phyloP scores from a whole-genome alignment of 768 basidiomycete species.

The Termitomyces titanicus region DNA sequence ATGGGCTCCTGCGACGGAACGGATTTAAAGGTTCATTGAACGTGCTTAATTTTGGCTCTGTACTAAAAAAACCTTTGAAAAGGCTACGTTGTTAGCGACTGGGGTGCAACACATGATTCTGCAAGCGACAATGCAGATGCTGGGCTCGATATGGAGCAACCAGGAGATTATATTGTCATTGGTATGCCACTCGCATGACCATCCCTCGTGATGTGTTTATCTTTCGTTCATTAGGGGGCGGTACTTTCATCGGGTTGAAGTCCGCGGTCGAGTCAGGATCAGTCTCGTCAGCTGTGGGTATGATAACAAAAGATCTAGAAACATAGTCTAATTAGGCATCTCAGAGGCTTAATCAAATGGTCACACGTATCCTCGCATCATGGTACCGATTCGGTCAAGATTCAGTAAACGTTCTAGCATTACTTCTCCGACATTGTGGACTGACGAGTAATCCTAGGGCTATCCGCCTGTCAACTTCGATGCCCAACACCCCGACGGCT shows the following conservation, averaged over 20 bases:
- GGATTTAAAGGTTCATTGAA: constrained; percentile 37
- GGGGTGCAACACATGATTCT: constrained; percentile 50
- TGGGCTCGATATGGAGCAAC: constrained; percentile 50
- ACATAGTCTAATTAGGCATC: not conserved
- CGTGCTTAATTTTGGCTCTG: not conserved
- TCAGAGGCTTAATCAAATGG: constrained; percentile 44
- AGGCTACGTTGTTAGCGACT: constrained; percentile 47
- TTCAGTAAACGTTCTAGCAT: constrained; percentile 22
- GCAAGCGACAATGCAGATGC: constrained; percentile 42
- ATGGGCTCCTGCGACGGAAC: constrained; percentile 32
- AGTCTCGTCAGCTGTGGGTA: constrained; percentile 27
- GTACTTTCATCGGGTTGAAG: constrained; percentile 29
- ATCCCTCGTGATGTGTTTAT: not conserved
- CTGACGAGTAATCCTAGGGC: constrained; percentile 21
- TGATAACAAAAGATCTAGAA: not conserved
- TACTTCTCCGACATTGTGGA: not conserved
- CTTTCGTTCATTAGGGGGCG: constrained; percentile 30
- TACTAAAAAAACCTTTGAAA: not conserved
- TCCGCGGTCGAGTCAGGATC: constrained; percentile 30
- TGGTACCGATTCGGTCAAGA: constrained; percentile 49
- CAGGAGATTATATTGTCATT: constrained; percentile 44
- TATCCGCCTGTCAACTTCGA: constrained; percentile 47
- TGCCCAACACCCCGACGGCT: constrained; percentile 40
- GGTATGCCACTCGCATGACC: constrained; percentile 19
- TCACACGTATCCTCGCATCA: constrained; percentile 37